These are phyloP conservation scores for Artemisia princeps DNA, from an alignment of 140 eudicot genomes.

Conservation along the genomic window DNA sequence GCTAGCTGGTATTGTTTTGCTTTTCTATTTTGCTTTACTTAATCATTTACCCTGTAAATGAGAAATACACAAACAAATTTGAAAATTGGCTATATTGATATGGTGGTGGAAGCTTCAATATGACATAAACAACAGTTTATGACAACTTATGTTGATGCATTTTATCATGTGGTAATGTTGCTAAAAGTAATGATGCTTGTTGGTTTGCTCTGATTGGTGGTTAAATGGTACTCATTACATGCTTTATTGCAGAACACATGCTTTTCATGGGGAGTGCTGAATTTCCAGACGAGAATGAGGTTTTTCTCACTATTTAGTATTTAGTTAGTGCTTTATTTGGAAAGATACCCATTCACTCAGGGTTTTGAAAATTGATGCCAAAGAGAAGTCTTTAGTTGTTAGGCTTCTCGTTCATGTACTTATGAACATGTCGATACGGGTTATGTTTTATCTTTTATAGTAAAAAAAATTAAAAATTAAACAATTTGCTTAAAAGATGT, in stretches of 20 bases:
- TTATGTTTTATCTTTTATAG: background rate
- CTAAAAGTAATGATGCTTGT: slow-evolving; percentile 7
- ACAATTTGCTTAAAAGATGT: background rate
- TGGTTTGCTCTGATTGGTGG: slow-evolving; percentile 20
- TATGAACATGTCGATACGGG: background rate
- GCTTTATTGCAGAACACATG: slow-evolving; percentile 82
- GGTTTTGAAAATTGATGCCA: slow-evolving; percentile 2
- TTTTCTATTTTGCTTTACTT: background rate
- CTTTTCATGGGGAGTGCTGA: slow-evolving; percentile 95
- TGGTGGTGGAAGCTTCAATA: slow-evolving; percentile 16
- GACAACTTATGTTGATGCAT: slow-evolving; percentile 3
- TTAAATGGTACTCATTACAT: slow-evolving; percentile 6
- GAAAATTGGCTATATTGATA: slow-evolving; percentile 6
- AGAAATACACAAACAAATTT: background rate
- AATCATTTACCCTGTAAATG: background rate
- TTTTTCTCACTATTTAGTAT: slow-evolving; percentile 28
- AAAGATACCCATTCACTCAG: slow-evolving; percentile 5
- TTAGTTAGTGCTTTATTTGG: slow-evolving; percentile 4
- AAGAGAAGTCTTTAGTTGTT: slow-evolving; percentile 8
- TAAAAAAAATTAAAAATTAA: background rate
- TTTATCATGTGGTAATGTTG: background rate
- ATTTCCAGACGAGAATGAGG: slow-evolving; percentile 98
- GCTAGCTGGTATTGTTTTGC: slow-evolving; percentile 4
- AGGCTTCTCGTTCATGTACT: background rate
- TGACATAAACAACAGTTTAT: background rate